Conservation (phyloP, 2,329 filamentous ascomycete species). For the Dactylonectria estremocensis region DNA sequence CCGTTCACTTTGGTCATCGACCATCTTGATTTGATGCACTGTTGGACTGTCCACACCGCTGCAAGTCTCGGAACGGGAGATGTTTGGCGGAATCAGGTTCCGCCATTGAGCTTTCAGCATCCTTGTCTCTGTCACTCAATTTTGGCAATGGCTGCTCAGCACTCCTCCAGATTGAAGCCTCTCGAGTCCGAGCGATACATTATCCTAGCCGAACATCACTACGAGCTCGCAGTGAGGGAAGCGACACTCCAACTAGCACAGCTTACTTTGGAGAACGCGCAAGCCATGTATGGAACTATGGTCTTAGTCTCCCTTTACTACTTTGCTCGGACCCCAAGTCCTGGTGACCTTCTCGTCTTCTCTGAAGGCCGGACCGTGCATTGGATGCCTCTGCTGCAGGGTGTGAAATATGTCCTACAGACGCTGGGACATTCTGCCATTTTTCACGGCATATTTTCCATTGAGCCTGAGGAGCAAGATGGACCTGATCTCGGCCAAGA, state of each 20-base stretch:
- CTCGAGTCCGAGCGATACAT: slow-evolving; percentile 2
- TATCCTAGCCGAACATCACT: slow-evolving; percentile 3
- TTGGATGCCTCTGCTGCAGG: slow-evolving; percentile 1
- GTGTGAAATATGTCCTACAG: slow-evolving; percentile 6
- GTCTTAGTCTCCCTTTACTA: slow-evolving; percentile 8
- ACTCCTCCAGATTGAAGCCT: background rate
- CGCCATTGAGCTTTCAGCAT: background rate
- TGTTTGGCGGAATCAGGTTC: background rate
- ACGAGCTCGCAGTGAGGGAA: slow-evolving; percentile 6
- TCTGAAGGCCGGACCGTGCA: background rate
- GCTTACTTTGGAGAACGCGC: slow-evolving; percentile 4
- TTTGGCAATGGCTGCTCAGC: slow-evolving; percentile 9
- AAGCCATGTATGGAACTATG: slow-evolving; percentile 13
- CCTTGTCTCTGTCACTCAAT: slow-evolving; percentile 2
- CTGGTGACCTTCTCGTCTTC: slow-evolving; percentile 10
- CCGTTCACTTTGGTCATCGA: background rate
- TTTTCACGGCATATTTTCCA: slow-evolving; percentile 3
- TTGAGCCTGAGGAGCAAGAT: background rate
- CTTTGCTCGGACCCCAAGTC: slow-evolving; percentile 6
- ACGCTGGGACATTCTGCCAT: slow-evolving; percentile 3
- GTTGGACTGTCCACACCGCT: slow-evolving; percentile 4
- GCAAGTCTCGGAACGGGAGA: background rate
- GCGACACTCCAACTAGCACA: background rate
- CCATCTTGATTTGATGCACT: slow-evolving; percentile 6
- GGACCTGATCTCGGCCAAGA: background rate